These are phyloP conservation scores for Aspergillus bridgeri DNA, from an alignment of 495 filamentous ascomycete species.

Conservation along the genomic window DNA sequence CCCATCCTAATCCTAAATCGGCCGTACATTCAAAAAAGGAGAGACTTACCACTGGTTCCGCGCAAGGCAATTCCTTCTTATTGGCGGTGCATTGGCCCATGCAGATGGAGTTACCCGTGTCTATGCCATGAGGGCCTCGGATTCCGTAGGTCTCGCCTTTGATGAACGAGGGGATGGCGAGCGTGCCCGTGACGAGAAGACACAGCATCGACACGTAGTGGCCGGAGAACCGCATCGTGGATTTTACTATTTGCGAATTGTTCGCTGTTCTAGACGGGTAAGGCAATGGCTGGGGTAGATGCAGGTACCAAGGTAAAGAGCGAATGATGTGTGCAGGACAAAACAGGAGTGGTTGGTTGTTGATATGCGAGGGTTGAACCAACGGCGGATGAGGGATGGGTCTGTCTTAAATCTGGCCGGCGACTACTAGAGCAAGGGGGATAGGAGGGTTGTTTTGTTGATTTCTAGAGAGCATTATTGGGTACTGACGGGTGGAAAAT, in stretches of 20 bases:
- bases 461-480: neutral
- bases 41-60: neutral
- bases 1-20: neutral
- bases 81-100: slow-evolving; percentile 20
- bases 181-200: slow-evolving; percentile 5
- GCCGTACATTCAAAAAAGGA: neutral
- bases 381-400: neutral
- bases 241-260: neutral
- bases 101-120: slow-evolving; percentile 30
- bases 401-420: neutral
- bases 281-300: neutral
- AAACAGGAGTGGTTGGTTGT: neutral
- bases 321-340: neutral
- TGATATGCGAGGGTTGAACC: neutral
- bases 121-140: slow-evolving; percentile 11
- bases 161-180: neutral
- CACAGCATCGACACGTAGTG: slow-evolving; percentile 5
- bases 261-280: neutral
- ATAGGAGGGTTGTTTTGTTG: neutral
- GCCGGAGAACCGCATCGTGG: slow-evolving; percentile 2
- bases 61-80: slow-evolving; percentile 13
- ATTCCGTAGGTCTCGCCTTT: slow-evolving; percentile 12
- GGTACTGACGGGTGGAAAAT: neutral
- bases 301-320: neutral
- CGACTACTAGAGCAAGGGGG: neutral